Percentiles rank a stretch among this genome's conserved stretches.
Conservation (phyloP, 2,329 filamentous ascomycete species). For the Trichoderma sp. region DNA sequence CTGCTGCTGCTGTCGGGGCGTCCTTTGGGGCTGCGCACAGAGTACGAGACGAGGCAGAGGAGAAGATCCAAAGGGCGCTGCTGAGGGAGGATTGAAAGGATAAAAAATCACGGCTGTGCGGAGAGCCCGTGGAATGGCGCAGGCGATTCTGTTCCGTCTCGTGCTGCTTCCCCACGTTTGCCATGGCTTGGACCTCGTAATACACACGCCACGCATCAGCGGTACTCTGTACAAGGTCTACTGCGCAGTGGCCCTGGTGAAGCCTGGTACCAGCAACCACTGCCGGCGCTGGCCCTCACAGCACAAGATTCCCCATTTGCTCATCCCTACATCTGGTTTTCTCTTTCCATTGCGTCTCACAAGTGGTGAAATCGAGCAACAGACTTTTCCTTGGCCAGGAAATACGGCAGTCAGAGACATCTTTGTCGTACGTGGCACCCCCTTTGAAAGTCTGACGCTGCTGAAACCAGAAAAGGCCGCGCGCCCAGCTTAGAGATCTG, state of each 20-base stretch:
- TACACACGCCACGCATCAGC: neutral
- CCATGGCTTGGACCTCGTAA: conserved; percentile 9
- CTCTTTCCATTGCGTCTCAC: neutral
- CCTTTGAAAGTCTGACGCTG: neutral
- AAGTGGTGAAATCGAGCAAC: neutral
- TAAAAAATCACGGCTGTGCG: neutral
- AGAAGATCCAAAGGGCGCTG: neutral
- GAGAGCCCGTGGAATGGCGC: neutral
- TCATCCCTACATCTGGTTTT: too few species aligned
- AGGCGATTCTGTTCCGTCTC: conserved; percentile 6
- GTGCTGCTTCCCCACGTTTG: conserved; percentile 22
- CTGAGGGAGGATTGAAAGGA: neutral
- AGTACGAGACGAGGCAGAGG: too few species aligned
- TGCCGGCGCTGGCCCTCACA: neutral
- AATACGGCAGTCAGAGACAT: neutral
- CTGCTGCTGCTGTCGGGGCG: neutral
- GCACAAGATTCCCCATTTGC: too few species aligned
- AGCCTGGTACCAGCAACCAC: neutral
- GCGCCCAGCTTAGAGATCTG: neutral
- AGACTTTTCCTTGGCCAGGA: neutral
- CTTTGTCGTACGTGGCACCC: neutral
- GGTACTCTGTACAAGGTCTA: neutral
- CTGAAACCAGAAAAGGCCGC: neutral
- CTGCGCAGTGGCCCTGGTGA: neutral
- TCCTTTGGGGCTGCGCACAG: neutral